Base-by-base conservation (phyloP, 2,329 filamentous ascomycete genomes). In the Celoporthe dispersa region DNA sequence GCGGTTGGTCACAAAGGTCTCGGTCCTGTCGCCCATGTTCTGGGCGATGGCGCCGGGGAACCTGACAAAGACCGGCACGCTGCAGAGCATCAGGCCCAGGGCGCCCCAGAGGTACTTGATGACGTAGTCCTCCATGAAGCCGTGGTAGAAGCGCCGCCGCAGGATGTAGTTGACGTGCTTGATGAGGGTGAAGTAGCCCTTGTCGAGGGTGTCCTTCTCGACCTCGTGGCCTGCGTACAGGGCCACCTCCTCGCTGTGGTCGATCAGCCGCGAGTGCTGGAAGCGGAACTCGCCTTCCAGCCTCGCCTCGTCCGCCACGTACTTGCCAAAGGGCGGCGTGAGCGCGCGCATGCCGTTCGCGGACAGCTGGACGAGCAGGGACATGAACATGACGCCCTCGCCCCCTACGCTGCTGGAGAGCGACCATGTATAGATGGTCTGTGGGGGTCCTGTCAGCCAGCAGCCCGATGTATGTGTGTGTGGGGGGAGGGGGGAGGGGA, bases 21-120 rank as follows among this genome's bases (percentile, higher is more conserved):
- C 88, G 51, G 89, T 90, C 72, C 89, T 81, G 77, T 93, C 90
- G 60, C 91, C 91, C 90, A 92, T 92, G 77, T 83, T 91, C 75
- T 85, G 82, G 16, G 84, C 83, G 59, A 86, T 78, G 73, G 90
- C 86, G 1, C 92, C 92, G 0, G 94, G 94, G 25, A 98, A 87
- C 80, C 95, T 95, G 85, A 99, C 92, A 80, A 99, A 99, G 2
- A 98, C 95, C 0, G 96, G 96, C 0, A 97, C 90, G 80, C 94
- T 97, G 84, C 96, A 99, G 12, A 99, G 89, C 73, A 97, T 81
- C 73, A 99, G 86, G 1, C 96, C 96, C 59, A 99, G 81, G 2
- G 96, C 95, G 55, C 96, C 96, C 96, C 96, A 99, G 81, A 98
- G 96, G 79, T 99, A 99, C 81, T 99, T 99, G 81, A 99, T 97